Evolutionary conservation across 257 asterid genomes (phyloP), one percentile per base, ranked within the genome.

Genomic region (Cordia subcordata): DNA sequence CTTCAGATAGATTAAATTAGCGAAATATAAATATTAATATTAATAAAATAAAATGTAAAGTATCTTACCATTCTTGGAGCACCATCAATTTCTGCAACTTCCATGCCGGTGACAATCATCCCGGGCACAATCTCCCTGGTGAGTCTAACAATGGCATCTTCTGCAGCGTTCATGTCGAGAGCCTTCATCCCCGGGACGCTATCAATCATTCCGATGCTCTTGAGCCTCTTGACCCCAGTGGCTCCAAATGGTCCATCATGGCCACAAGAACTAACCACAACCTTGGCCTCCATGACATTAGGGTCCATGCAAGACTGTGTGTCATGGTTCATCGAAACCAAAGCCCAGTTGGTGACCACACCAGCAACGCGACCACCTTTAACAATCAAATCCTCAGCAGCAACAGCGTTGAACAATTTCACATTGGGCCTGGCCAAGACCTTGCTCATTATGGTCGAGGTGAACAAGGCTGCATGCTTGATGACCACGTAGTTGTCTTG

Each of bases 271-370:
- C 97, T 90, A 10, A 90, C 97, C 58, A 90, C 96, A 17, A 90
- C 67, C 55, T 81, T 85, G 11, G 96, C 85, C 80, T 90, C 97
- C 93, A 90, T 90, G 2, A 87, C 90, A 13, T 90, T 90, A 1
- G 97, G 97, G 67, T 90, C 97, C 97, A 90, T 90, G 19, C 97
- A 90, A 15, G 97, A 90, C 60, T 85, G 97, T 39, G 97, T 87
- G 73, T 85, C 90, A 53, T 90, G 97, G 80, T 90, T 90, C 95
- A 79, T 82, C 0, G 97, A 81, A 10, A 90, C 96, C 74, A 90
- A 53, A 1, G 97, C 94, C 97, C 96, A 90, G 67, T 90, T 90
- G 1, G 97, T 90, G 10, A 90, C 97, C 4, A 90, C 97, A 9
- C 97, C 97, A 19, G 73, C 90, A 5, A 90, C 97, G 53, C 94